A percentile compares a stretch with the other conserved stretches of the same genome.
These are phyloP conservation scores for Psilocybe tampanensis DNA, from an alignment of 768 basidiomycete species.

Conservation along the genomic window DNA sequence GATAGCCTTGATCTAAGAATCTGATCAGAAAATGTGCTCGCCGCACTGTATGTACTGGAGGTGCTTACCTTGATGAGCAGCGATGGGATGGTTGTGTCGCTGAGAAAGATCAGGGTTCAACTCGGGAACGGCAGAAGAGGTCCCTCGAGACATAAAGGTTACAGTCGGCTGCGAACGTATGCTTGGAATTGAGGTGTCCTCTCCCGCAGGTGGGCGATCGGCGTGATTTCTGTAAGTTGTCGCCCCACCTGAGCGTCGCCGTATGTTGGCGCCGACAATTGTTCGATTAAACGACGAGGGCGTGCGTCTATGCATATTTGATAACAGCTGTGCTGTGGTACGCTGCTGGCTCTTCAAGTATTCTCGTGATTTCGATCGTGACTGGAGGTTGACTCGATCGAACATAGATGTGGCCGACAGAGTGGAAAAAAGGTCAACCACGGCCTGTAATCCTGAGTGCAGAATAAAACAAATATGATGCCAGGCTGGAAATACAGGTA, in stretches of 20 bases:
- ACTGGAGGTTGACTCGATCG: slow-evolving; percentile 9
- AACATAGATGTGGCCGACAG: not conserved
- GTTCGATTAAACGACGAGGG: slow-evolving; percentile 8
- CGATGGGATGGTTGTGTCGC: not conserved
- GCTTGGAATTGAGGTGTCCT: slow-evolving; percentile 16
- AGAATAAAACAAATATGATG: not conserved
- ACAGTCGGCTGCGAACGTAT: slow-evolving; percentile 16
- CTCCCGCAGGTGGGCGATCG: not conserved
- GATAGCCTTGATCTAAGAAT: slow-evolving; percentile 10
- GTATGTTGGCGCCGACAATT: slow-evolving; percentile 9
- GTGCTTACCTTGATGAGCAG: slow-evolving; percentile 9
- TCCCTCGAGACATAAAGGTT: slow-evolving; percentile 1
- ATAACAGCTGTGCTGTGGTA: not conserved
- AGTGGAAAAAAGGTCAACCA: not conserved
- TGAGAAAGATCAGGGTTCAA: not conserved
- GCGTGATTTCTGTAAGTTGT: slow-evolving; percentile 6
- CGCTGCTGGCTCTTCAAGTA: not conserved
- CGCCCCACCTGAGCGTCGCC: slow-evolving; percentile 20
- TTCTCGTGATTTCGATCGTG: not conserved
- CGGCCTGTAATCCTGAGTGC: slow-evolving; percentile 4
- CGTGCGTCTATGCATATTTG: slow-evolving; percentile 12
- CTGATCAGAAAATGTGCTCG: not conserved
- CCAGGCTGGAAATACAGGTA: slow-evolving; percentile 5
- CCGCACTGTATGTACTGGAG: not conserved
- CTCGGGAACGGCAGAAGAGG: not conserved